phyloP scores from a whole-genome alignment of 352 stramenopile species.

The Globisporangium okanoganense region DNA sequence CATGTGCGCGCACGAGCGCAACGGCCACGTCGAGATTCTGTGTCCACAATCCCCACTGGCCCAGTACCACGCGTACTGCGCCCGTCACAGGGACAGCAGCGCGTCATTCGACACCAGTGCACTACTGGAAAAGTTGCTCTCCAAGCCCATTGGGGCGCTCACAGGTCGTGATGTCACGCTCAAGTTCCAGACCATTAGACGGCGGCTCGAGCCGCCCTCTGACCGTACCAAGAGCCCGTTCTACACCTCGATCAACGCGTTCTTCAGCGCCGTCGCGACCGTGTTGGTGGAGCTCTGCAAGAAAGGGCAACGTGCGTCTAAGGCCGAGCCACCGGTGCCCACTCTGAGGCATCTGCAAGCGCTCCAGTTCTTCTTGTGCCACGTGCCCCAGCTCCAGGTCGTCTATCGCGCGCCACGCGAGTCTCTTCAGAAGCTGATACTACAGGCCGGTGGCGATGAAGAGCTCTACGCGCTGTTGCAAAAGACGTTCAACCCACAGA shows the following conservation, averaged over 20 bases:
- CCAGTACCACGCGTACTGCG: conserved; percentile 63
- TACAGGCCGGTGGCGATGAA: conserved; percentile 33
- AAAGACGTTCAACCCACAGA: conserved; percentile 46
- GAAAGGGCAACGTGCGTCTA: conserved; percentile 42
- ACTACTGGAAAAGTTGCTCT: conserved; percentile 51
- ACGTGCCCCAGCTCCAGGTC: conserved; percentile 59
- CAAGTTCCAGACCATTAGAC: conserved; percentile 39
- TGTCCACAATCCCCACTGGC: conserved; percentile 21
- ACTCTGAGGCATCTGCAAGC: conserved; percentile 61
- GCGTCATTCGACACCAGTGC: conserved; percentile 32
- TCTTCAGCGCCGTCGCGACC: conserved; percentile 37
- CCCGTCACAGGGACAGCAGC: conserved; percentile 38
- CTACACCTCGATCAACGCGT: conserved; percentile 31
- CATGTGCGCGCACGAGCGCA: conserved; percentile 42
- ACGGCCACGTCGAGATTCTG: conserved; percentile 32
- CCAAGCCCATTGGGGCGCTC: conserved; percentile 41
- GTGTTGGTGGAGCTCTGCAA: conserved; percentile 51
- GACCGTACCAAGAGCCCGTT: neutral
- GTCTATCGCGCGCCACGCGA: conserved; percentile 34
- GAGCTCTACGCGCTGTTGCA: conserved; percentile 51
- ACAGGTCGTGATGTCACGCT: conserved; percentile 48
- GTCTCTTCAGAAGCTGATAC: conserved; percentile 17
- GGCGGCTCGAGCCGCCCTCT: conserved; percentile 22
- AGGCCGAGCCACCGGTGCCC: conserved; percentile 48
- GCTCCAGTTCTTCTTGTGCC: conserved; percentile 62